Conservation (phyloP, 345 rosid species). For the Salix caprea region DNA sequence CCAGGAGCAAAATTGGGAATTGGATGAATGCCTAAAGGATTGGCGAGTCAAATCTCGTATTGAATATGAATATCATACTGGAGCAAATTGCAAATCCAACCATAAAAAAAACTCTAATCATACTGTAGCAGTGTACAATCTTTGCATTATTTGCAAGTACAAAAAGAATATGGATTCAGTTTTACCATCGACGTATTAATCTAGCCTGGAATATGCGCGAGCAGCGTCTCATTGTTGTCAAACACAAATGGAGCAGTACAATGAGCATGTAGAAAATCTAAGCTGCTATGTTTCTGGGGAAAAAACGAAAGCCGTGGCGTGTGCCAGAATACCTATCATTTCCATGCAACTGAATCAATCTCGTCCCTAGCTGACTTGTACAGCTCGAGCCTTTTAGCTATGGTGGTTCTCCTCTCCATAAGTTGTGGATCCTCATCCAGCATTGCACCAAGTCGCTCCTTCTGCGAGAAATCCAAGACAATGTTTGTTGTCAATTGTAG, state of each 20-base stretch:
- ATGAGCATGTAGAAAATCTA: neutral
- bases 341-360: conserved; percentile 94
- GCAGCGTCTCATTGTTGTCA: no score
- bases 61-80: no score
- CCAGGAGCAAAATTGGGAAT: no score
- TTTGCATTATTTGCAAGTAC: neutral
- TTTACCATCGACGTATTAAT: conserved; percentile 1
- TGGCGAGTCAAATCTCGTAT: no score
- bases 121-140: neutral
- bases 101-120: neutral
- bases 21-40: no score
- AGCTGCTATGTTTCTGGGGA: no score
- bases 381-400: conserved; percentile 86
- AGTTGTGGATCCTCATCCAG: conserved; percentile 96
- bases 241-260: neutral
- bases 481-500: no score
- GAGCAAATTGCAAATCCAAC: no score
- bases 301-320: no score
- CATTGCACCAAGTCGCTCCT: conserved; percentile 85
- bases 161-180: conserved; percentile 19
- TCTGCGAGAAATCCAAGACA: conserved; percentile 38
- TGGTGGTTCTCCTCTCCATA: conserved; percentile 70
- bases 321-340: conserved; percentile 29
- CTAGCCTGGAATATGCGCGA: neutral
- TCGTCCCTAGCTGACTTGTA: conserved; percentile 97